Conservation (phyloP, 768 basidiomycete species). For the Pleurotus salmoneostramineus region DNA sequence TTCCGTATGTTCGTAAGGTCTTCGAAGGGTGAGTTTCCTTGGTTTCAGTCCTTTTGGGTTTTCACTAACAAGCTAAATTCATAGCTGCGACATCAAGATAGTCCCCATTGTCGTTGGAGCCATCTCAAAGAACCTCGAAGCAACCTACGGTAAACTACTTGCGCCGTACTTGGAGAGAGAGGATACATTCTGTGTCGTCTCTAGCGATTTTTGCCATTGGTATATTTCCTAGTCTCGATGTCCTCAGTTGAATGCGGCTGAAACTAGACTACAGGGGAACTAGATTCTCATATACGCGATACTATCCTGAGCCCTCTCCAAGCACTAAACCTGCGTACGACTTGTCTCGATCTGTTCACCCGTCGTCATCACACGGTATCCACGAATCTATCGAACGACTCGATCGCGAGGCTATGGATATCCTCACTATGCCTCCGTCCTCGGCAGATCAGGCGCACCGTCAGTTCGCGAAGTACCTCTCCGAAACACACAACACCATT, state of each 20-base stretch:
- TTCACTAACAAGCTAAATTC: background rate
- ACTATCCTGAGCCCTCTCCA: conserved; percentile 65
- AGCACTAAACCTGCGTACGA: conserved; percentile 40
- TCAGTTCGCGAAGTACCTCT: conserved; percentile 64
- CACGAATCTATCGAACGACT: conserved; percentile 78
- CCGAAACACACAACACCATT: conserved; percentile 86
- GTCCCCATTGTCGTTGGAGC: conserved; percentile 91
- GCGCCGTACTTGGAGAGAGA: conserved; percentile 77
- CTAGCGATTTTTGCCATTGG: conserved; percentile 99
- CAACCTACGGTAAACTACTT: conserved; percentile 61
- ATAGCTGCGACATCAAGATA: conserved; percentile 70
- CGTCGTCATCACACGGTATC: conserved; percentile 58
- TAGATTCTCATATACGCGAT: conserved; percentile 84
- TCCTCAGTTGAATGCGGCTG: background rate
- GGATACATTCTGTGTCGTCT: conserved; percentile 85
- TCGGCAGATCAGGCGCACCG: conserved; percentile 52
- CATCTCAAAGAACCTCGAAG: conserved; percentile 57
- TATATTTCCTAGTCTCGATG: conserved; percentile 25
- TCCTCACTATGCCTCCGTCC: conserved; percentile 55
- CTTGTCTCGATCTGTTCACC: conserved; percentile 41
- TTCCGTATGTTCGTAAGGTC: conserved; percentile 84
- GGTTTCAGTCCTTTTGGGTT: background rate
- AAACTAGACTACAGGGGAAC: conserved; percentile 53
- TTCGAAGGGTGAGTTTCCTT: conserved; percentile 63
- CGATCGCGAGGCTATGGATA: conserved; percentile 83